Conservation (phyloP, 352 stramenopile genomes). For the Phytophthora multivora region DNA sequence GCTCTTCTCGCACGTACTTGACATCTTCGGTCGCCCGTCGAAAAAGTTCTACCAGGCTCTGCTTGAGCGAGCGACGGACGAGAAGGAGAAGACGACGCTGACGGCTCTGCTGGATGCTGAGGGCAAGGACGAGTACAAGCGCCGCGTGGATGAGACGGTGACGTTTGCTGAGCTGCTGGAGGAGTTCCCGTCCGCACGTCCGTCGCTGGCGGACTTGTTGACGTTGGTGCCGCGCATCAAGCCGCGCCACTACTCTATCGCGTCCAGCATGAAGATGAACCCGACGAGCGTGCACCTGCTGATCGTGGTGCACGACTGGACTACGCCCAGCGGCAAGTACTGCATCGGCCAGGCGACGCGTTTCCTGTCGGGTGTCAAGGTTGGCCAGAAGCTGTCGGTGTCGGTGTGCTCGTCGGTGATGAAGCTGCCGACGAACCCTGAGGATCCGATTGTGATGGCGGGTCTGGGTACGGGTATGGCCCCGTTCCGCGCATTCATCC, state of each 20-base stretch:
- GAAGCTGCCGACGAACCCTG: conserved; percentile 70
- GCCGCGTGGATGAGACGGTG: conserved; percentile 73
- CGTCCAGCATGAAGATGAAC: conserved; percentile 90
- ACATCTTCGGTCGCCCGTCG: conserved; percentile 81
- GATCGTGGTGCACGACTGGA: conserved; percentile 89
- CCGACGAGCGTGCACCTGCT: conserved; percentile 83
- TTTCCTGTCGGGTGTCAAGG: conserved; percentile 54
- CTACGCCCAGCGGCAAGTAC: conserved; percentile 72
- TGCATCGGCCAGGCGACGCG: conserved; percentile 64
- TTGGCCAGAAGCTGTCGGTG: conserved; percentile 65
- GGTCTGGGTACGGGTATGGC: conserved; percentile 90
- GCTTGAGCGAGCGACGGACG: conserved; percentile 62
- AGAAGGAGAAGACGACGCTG: conserved; percentile 72
- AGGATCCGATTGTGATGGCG: conserved; percentile 85
- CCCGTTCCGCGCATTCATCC: conserved; percentile 91
- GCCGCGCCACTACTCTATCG: conserved; percentile 91
- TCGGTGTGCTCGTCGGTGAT: conserved; percentile 80
- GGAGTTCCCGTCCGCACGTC: conserved; percentile 75
- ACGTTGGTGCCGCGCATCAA: conserved; percentile 83
- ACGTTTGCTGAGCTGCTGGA: conserved; percentile 80
- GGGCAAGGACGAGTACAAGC: conserved; percentile 87
- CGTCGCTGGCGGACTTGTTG: conserved; percentile 66
- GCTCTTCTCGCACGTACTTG: conserved; percentile 82
- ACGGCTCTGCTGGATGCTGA: conserved; percentile 56
- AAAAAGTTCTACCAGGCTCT: conserved; percentile 88